Base-by-base conservation (phyloP, 2,329 filamentous ascomycete genomes). In the Leptographium radiaticola region DNA sequence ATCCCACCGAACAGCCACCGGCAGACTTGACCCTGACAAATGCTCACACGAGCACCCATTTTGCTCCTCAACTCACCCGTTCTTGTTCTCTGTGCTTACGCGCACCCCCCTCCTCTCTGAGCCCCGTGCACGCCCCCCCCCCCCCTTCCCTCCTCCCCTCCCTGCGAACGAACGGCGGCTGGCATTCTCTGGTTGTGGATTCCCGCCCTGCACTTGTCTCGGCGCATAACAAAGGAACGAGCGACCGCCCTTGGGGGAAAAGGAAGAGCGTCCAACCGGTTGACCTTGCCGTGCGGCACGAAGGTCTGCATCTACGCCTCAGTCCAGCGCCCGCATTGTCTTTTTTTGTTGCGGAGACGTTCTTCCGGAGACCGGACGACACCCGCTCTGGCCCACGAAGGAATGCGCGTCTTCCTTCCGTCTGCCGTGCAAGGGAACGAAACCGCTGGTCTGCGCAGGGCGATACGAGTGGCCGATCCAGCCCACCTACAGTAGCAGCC, bases 231-330 rank as follows among this genome's bases (percentile, higher is more conserved):
- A 48, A 48, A 48, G 33, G 36, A 49, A 49, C 34, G 36, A 49
- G 36, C 33, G 9, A 9, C 33, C 34, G 42, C 44, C 49, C 36
- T 43, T 40, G 43, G 38, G 43, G 31, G 39, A 44, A 18, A 40
- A 47, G 30, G 20, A 12, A 20, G 31, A 25, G 39, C 49, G 36
- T 45, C 43, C 49, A 49, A 52, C 30, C 36, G 53, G 51, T 54
- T 43, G 49, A 54, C 42, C 53, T 43, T 48, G 34, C 48, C 43
- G 53, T 54, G 25, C 48, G 33, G 40, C 34, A 33, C 18, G 38
- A 13, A 25, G 5, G 25, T 25, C 25, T 25, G 25, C 25, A 25
- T 25, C 25, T 5, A 25, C 25, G 25, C 25, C 25, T 25, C 25
- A 25, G 25, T 25, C 25, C 25, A 31, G 42, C 16, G 51, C 15